Evolutionary conservation across 2,329 filamentous ascomycete genomes (phyloP).

Genomic region (Cercospora sp.): DNA sequence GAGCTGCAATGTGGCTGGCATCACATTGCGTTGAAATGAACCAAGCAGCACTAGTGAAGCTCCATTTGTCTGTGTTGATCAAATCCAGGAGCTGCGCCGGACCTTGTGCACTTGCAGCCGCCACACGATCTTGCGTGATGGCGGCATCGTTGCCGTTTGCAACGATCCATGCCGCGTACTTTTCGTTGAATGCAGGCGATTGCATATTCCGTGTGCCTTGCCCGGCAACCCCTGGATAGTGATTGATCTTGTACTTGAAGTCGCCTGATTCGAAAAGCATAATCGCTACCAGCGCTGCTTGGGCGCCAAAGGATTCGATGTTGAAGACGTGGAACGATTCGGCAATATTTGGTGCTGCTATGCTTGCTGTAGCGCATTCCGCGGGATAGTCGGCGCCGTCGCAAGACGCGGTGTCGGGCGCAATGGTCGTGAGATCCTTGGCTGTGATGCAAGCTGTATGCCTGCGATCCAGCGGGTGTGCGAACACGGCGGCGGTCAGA

Average conservation of each 20-base stretch:
- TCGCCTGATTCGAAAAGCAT: conserved; percentile 68
- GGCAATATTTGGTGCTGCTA: conserved; percentile 60
- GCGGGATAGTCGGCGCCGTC: conserved; percentile 45
- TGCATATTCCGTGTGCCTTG: conserved; percentile 74
- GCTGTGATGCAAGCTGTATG: conserved; percentile 34
- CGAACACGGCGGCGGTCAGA: conserved; percentile 5
- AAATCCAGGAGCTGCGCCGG: conserved; percentile 52
- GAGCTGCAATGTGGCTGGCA: conserved; percentile 43
- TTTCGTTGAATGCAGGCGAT: conserved; percentile 54
- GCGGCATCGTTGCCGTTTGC: conserved; percentile 34
- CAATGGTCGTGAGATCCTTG: conserved; percentile 54
- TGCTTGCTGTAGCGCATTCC: conserved; percentile 66
- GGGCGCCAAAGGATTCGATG: conserved; percentile 57
- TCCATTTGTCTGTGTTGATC: conserved; percentile 50
- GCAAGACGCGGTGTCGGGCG: conserved; percentile 60
- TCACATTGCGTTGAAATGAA: conserved; percentile 59
- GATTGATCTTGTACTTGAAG: conserved; percentile 71
- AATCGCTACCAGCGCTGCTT: conserved; percentile 69
- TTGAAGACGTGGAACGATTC: conserved; percentile 59
- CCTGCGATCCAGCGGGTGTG: conserved; percentile 3
- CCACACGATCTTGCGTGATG: conserved; percentile 13
- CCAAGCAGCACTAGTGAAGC: conserved; percentile 63
- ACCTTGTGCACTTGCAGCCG: conserved; percentile 35
- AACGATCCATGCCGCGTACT: conserved; percentile 56
- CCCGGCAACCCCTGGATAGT: conserved; percentile 61